Evolutionary conservation across 306 rosid genomes (phyloP), one percentile per base, ranked within the genome.

Genomic region (Gynostemma pentaphyllum): DNA sequence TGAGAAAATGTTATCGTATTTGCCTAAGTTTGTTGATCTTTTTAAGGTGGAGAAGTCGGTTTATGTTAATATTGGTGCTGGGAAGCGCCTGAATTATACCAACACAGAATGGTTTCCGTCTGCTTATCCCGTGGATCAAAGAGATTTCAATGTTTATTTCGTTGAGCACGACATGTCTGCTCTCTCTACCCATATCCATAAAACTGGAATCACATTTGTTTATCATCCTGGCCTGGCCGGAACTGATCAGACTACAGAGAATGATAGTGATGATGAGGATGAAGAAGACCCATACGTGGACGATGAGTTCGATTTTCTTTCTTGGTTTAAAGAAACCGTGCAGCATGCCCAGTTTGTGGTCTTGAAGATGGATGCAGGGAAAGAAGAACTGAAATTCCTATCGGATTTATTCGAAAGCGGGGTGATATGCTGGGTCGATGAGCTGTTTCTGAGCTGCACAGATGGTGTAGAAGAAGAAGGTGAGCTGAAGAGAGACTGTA

Each of bases 301-400:
- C 22, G 82, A 76, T 47, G 82, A 85, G 47, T 92, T 92, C 45
- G 81, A 92, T 76, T 88, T 92, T 50, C 79, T 80, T 14, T 78
- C 67, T 13, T 92, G 98, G 98, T 92, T 92, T 52, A 84, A 76
- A 63, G 96, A 92, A 75, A 88, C 90, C 5, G 86, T 88, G 51
- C 61, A 74, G 55, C 12, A 61, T 71, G 85, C 88, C 0, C 90
- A 92, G 66, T 88, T 86, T 36, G 88, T 86, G 77, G 90, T 92
- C 59, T 77, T 92, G 65, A 88, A 86, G 90, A 88, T 92, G 95
- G 81, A 84, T 68, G 83, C 84, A 45, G 83, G 95, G 22, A 67
- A 48, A 18, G 81, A 72, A 39, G 95, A 88, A 73, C 53, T 74
- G 81, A 92, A 88, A 67, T 84, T 88, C 56, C 79, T 88, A 1